phyloP scores from a whole-genome alignment of 768 basidiomycete species.

The Agaricus sinodeliciosus region DNA sequence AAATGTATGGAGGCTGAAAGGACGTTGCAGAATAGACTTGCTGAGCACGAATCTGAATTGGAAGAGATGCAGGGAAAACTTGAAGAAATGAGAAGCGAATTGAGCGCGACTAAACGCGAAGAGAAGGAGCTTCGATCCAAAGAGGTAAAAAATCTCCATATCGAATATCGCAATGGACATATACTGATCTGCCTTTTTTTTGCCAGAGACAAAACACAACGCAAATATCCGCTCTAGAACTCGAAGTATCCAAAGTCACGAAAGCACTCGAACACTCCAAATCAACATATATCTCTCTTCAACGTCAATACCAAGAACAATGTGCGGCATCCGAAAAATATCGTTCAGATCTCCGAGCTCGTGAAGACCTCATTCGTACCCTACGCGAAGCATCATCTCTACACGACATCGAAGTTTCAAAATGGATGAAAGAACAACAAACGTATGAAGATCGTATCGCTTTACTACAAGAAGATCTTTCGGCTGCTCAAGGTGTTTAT shows the following conservation, averaged over 20 bases:
- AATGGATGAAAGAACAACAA: constrained; percentile 43
- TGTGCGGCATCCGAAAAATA: constrained; percentile 77
- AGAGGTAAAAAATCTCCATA: constrained; percentile 45
- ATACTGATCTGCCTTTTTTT: neutral
- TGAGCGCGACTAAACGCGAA: constrained; percentile 77
- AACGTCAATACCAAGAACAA: constrained; percentile 88
- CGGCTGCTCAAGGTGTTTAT: constrained; percentile 63
- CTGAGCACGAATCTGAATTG: constrained; percentile 76
- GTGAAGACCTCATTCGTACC: constrained; percentile 67
- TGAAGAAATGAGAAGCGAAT: constrained; percentile 73
- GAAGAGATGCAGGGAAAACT: constrained; percentile 72
- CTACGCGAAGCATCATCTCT: constrained; percentile 52
- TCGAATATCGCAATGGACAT: neutral
- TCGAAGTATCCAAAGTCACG: constrained; percentile 71
- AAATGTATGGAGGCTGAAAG: constrained; percentile 74
- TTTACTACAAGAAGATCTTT: constrained; percentile 67
- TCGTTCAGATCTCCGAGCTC: constrained; percentile 63
- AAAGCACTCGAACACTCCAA: constrained; percentile 71
- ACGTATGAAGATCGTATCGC: constrained; percentile 66
- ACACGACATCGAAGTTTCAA: constrained; percentile 58
- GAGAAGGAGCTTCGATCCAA: constrained; percentile 89
- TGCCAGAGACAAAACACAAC: constrained; percentile 53
- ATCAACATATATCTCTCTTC: constrained; percentile 65
- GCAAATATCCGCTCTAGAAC: constrained; percentile 67
- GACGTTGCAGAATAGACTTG: constrained; percentile 55